Conservation (phyloP, 306 rosid species). For the Hippophae rhamnoides region DNA sequence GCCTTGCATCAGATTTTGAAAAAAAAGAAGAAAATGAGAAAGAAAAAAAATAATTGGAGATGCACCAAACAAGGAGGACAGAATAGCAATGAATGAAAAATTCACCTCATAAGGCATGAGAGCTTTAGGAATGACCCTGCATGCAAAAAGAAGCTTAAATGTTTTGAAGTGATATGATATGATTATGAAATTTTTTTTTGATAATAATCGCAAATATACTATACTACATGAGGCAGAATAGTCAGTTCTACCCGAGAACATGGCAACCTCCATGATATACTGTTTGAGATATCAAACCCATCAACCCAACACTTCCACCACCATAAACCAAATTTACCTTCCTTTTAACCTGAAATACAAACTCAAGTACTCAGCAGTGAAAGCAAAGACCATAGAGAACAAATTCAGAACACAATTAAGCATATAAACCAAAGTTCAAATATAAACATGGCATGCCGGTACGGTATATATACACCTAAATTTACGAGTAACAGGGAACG, state of each 20-base stretch:
- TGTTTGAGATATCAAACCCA: conserved; percentile 80
- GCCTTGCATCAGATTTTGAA: background rate
- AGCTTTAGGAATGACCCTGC: conserved; percentile 91
- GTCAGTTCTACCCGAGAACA: conserved; percentile 64
- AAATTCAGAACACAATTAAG: conserved; percentile 2
- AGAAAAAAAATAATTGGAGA: background rate
- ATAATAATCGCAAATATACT: conserved; percentile 3
- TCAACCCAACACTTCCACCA: conserved; percentile 84
- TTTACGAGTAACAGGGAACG: conserved; percentile 13
- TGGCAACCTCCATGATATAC: conserved; percentile 87
- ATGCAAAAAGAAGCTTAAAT: conserved; percentile 12
- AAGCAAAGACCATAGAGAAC: conserved; percentile 6
- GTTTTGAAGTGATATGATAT: conserved; percentile 11
- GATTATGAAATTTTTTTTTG: conserved; percentile 7
- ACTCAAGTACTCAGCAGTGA: conserved; percentile 5
- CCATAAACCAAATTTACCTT: conserved; percentile 85
- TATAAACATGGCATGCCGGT: background rate
- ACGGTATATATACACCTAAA: conserved; percentile 3
- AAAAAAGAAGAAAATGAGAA: background rate
- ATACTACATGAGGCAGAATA: conserved; percentile 5
- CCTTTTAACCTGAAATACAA: conserved; percentile 58
- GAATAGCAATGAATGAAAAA: conserved; percentile 12
- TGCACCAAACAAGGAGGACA: background rate
- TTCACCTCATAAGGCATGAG: conserved; percentile 87
- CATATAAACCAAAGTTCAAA: conserved; percentile 10